These are phyloP conservation scores for Scedosporium apiospermum DNA, from an alignment of 2,329 filamentous ascomycete genomes.

Conservation along the genomic window DNA sequence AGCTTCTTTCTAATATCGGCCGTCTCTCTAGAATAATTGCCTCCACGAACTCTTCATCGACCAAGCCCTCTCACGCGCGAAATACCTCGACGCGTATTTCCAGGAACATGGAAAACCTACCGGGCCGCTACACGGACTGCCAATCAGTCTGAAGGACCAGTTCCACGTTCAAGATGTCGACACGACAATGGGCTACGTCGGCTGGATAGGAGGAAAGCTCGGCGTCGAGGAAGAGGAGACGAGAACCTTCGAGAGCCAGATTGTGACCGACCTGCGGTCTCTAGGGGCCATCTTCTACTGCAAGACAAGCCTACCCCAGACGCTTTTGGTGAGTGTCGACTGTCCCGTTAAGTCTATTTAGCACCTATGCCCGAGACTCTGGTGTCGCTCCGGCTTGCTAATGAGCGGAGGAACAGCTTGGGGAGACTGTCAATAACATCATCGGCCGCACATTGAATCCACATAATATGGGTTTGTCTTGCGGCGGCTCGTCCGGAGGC, in stretches of 20 bases:
- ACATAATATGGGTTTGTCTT: conserved; percentile 20
- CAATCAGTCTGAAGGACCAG: conserved; percentile 41
- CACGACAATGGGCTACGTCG: conserved; percentile 28
- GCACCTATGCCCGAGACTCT: no score
- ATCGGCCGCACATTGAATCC: conserved; percentile 25
- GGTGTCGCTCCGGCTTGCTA: background rate
- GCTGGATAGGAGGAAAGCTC: conserved; percentile 14
- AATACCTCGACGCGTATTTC: conserved; percentile 36
- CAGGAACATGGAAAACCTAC: conserved; percentile 28
- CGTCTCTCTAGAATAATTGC: conserved; percentile 26
- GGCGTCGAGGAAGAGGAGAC: background rate
- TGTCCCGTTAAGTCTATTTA: background rate
- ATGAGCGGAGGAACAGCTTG: conserved; percentile 3
- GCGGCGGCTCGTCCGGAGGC: conserved; percentile 27
- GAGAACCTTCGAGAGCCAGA: conserved; percentile 9
- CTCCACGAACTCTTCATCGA: conserved; percentile 39
- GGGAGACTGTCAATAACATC: conserved; percentile 24
- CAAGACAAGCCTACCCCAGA: conserved; percentile 17
- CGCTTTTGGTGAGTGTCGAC: conserved; percentile 7
- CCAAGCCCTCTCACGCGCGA: conserved; percentile 32
- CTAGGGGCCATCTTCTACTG: conserved; percentile 16
- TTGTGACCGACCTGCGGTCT: conserved; percentile 11
- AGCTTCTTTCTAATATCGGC: background rate
- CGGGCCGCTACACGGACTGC: conserved; percentile 54
- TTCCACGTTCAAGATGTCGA: conserved; percentile 24